Conservation (phyloP, 1,139 yeast species). For the Suhomyces wounanorum region DNA sequence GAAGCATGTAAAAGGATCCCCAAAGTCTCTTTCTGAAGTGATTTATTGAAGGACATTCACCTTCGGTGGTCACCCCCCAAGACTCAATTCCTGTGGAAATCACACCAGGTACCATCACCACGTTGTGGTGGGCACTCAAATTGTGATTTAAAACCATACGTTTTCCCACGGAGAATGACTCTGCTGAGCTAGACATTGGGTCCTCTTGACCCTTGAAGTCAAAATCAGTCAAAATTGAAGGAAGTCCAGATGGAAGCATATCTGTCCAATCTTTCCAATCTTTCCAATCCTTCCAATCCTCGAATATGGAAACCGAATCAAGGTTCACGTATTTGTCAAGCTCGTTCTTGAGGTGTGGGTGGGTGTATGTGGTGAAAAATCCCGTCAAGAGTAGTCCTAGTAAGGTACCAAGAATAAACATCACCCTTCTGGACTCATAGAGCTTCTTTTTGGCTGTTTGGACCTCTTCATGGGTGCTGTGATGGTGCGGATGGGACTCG, state of each 20-base stretch:
- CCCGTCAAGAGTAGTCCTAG: constrained; percentile 69
- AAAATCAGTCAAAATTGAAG: constrained; percentile 60
- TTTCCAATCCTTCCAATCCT: constrained; percentile 5
- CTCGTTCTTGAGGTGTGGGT: constrained; percentile 43
- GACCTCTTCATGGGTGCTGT: constrained; percentile 4
- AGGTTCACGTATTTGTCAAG: constrained; percentile 58
- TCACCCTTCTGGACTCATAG: constrained; percentile 46
- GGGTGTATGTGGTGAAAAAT: constrained; percentile 55
- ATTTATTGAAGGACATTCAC: constrained; percentile 74
- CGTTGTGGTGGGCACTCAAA: constrained; percentile 65
- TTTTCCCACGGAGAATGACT: constrained; percentile 85
- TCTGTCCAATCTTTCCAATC: constrained; percentile 62
- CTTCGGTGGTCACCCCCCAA: constrained; percentile 75
- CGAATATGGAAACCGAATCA: constrained; percentile 46
- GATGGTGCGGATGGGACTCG: not conserved
- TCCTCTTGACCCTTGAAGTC: constrained; percentile 35
- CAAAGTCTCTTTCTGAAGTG: constrained; percentile 90
- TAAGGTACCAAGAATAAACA: constrained; percentile 60
- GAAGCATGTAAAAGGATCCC: constrained; percentile 96
- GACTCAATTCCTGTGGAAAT: constrained; percentile 93
- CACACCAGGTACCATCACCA: constrained; percentile 93
- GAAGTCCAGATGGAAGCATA: constrained; percentile 64
- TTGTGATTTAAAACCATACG: constrained; percentile 56
- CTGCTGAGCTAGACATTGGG: constrained; percentile 59
- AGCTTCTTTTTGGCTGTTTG: constrained; percentile 17